These are phyloP conservation scores for Arthroderma sp. DNA, from an alignment of 2,329 filamentous ascomycete genomes.

Conservation along the genomic window DNA sequence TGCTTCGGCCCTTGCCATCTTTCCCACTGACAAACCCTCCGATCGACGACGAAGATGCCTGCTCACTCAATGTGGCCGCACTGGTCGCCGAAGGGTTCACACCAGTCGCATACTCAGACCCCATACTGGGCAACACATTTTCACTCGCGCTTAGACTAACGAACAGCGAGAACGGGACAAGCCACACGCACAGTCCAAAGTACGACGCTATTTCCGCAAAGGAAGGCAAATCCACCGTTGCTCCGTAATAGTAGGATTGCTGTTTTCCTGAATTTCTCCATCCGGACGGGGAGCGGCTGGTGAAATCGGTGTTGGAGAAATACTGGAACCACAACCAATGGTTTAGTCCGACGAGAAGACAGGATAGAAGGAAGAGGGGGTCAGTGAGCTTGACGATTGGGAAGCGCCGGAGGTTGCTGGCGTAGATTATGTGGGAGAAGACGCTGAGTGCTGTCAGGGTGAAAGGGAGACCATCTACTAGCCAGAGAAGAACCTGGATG, in stretches of 20 bases:
- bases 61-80: neutral
- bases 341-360: conserved; percentile 71
- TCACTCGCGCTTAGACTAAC: conserved; percentile 88
- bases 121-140: conserved; percentile 88
- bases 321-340: conserved; percentile 95
- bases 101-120: conserved; percentile 56
- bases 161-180: conserved; percentile 89
- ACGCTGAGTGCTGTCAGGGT: conserved; percentile 61
- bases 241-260: conserved; percentile 30
- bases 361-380: conserved; percentile 73
- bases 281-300: conserved; percentile 34
- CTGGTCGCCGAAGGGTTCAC: conserved; percentile 4
- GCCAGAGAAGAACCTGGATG: conserved; percentile 58
- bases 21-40: conserved; percentile 11
- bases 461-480: conserved; percentile 78
- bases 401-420: conserved; percentile 68
- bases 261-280: conserved; percentile 20
- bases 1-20: conserved; percentile 35
- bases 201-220: conserved; percentile 94
- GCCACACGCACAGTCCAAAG: conserved; percentile 92
- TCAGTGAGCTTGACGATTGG: conserved; percentile 74
- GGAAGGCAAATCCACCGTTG: conserved; percentile 44
- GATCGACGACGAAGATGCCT: conserved; percentile 7
- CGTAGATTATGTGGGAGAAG: conserved; percentile 68
- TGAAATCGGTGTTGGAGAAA: conserved; percentile 51